phyloP scores from a whole-genome alignment of 805 yeast genomes.

The Sugiyamaella qingdaonensis region DNA sequence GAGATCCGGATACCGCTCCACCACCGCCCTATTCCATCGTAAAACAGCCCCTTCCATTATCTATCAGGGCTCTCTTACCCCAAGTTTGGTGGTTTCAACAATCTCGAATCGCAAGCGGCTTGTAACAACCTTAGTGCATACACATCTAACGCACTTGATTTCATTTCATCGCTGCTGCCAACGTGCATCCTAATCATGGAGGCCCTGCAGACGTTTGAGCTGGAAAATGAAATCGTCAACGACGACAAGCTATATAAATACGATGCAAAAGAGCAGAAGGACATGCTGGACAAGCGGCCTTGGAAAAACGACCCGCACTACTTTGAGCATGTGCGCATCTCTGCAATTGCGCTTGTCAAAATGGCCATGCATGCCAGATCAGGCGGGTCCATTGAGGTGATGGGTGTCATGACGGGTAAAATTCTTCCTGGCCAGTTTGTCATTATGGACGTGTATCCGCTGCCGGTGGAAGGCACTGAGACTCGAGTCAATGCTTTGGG shows the following conservation, averaged over 20 bases:
- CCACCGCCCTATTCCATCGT: conserved; percentile 10
- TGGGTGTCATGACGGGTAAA: conserved; percentile 92
- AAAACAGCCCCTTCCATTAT: background rate
- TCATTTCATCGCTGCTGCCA: too few species aligned
- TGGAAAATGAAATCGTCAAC: conserved; percentile 27
- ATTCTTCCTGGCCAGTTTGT: conserved; percentile 44
- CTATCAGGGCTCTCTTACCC: background rate
- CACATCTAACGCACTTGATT: too few species aligned
- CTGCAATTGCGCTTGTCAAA: conserved; percentile 66
- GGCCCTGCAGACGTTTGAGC: conserved; percentile 22
- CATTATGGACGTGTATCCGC: conserved; percentile 74
- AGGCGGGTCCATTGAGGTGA: conserved; percentile 85
- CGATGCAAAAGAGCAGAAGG: conserved; percentile 29
- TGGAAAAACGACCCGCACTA: conserved; percentile 52
- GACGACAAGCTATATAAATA: conserved; percentile 27
- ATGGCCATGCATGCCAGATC: conserved; percentile 75
- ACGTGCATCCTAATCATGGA: background rate
- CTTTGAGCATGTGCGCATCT: conserved; percentile 58
- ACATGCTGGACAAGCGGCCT: conserved; percentile 24
- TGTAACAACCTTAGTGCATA: background rate
- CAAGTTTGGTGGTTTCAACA: too few species aligned
- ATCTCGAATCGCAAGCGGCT: background rate
- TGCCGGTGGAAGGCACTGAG: conserved; percentile 96
- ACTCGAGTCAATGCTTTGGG: conserved; percentile 91
- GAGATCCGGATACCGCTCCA: conserved; percentile 14